Evolutionary conservation across 2,329 filamentous ascomycete genomes (phyloP), one percentile per base, ranked within the genome.

Genomic region (Periconia macrospinosa): DNA sequence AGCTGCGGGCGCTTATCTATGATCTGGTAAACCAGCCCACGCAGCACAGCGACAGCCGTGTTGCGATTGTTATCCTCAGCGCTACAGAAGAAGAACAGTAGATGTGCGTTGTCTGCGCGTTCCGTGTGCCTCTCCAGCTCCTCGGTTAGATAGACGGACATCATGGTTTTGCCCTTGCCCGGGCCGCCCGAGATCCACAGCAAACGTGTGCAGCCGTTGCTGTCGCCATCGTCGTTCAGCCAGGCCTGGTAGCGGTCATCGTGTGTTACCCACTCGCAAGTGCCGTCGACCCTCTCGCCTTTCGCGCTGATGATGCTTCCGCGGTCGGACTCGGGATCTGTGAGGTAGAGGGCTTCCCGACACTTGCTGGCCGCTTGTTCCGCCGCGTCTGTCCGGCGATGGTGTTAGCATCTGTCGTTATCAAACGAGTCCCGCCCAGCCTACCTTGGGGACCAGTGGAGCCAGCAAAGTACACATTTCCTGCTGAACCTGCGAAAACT

Each of bases 101-200:
- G 18, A n/a, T n/a, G n/a, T n/a, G n/a, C n/a, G 2, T 54, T 13
- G 30, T 33, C 7, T 8, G 8, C 30, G 14, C 9, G 52, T 33
- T 23, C 27, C 23, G 40, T 45, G 19, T 35, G 15, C 30, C 30
- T 54, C 45, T 63, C 52, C 5, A 66, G 56, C 44, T 68, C 56
- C 35, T 69, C 59, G 14, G 63, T 62, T 2, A 72, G 53, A 44
- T 56, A 70, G 20, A 67, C 58, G 3, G 67, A 64, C 23, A 72
- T 41, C 67, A 70, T 70, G 3, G 66, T 72, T 52, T 72, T 71
- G 27, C 69, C 70, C 44, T 67, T 71, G 8, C 68, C 65, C 27
- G 50, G 58, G 3, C 58, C 58, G 5, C 69, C 70, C 2, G 58
- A 63, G 10, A 73, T 61, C 60, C 55, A 67, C 15, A 68, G 58